A percentile compares a stretch with the other conserved stretches of the same genome.
phyloP scores from a whole-genome alignment of 208 protist genomes.

The Novymonas esmeraldas region DNA sequence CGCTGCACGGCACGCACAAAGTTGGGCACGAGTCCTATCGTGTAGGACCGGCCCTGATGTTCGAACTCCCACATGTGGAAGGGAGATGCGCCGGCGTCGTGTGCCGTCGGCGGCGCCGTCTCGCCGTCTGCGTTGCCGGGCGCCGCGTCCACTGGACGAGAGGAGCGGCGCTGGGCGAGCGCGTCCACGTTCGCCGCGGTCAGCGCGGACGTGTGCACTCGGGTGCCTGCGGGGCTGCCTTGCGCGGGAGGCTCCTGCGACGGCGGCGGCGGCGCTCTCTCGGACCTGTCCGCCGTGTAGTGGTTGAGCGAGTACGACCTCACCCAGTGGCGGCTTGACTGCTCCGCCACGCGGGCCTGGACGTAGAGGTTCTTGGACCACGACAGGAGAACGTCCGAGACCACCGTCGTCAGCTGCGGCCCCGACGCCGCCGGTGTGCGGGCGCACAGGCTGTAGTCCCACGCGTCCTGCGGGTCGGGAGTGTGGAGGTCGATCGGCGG shows the following conservation, averaged over 20 bases:
- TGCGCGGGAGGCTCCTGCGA: too few species aligned
- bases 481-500: not conserved
- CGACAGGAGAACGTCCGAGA: constrained; percentile 28
- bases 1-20: constrained; percentile 23
- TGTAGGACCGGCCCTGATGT: constrained; percentile 15
- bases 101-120: not conserved
- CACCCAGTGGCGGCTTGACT: constrained; percentile 12
- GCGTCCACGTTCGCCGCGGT: not conserved
- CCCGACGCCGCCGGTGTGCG: not conserved
- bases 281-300: not conserved
- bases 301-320: constrained; percentile 10
- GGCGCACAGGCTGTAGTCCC: constrained; percentile 6
- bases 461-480: not conserved
- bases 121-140: not conserved
- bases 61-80: constrained; percentile 30
- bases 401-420: not conserved
- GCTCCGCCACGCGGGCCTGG: constrained; percentile 10
- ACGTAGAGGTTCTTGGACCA: constrained; percentile 30
- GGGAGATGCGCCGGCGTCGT: not conserved
- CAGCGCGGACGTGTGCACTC: not conserved
- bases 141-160: not conserved
- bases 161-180: not conserved
- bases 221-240: not conserved
- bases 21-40: constrained; percentile 23
- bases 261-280: not conserved